Conservation (phyloP, 106 monocot genomes). For the Chionographis japonica region DNA sequence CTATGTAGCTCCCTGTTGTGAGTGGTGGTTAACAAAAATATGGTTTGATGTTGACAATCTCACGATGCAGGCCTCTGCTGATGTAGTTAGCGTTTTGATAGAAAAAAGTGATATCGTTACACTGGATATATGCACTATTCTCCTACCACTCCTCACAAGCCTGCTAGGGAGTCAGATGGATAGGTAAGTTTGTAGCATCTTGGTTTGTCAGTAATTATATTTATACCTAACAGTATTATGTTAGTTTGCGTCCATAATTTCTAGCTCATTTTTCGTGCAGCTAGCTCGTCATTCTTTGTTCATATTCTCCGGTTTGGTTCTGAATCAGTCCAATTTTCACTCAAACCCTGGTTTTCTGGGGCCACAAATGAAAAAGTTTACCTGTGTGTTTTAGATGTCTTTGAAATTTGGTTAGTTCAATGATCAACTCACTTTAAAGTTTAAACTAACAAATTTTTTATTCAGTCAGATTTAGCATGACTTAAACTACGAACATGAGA, state of each 20-base stretch:
- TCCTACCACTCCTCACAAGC: slow-evolving; percentile 52
- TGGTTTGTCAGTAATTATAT: not conserved
- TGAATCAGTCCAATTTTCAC: too few relatives aligned
- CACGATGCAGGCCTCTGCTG: slow-evolving; percentile 47
- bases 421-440: too few relatives aligned
- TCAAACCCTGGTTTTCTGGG: too few relatives aligned
- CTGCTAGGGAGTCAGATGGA: slow-evolving; percentile 81
- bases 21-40: not conserved
- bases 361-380: too few relatives aligned
- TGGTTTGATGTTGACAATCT: not conserved
- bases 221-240: not conserved
- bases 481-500: too few relatives aligned
- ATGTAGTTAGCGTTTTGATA: slow-evolving; percentile 51
- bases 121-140: slow-evolving; percentile 55
- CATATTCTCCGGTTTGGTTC: too few relatives aligned
- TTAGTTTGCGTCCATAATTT: not conserved
- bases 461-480: too few relatives aligned
- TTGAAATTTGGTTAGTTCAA: too few relatives aligned
- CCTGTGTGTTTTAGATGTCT: too few relatives aligned
- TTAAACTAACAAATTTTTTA: too few relatives aligned
- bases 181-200: slow-evolving; percentile 44
- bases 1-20: not conserved
- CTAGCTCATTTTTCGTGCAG: not conserved
- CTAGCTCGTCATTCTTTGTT: too few relatives aligned
- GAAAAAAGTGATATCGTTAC: slow-evolving; percentile 53